Base-by-base conservation (phyloP, 371 early-diverging fungal species). In the Mucor piriformis region DNA sequence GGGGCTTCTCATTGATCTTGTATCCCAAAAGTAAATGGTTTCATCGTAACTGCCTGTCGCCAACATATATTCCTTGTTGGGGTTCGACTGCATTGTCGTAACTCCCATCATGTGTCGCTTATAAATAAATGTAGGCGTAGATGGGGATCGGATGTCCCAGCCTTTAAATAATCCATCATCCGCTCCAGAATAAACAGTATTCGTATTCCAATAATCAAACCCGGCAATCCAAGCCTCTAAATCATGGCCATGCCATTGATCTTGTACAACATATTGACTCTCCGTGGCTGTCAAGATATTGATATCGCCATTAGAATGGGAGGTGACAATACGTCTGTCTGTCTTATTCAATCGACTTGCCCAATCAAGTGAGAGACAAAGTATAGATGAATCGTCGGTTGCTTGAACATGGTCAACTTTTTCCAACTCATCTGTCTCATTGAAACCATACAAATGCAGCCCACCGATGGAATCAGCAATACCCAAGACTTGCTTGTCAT, bases 311-410 rank as follows among this genome's bases (percentile, higher is more conserved):
- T 85, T 86, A 23, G 88, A 90, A 62, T 88, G 81, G 7, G 90
- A 87, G 3, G 86, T 81, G 13, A 83, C 83, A 7, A 92, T 62
- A 2, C 69, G 63, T 1, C 18, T 20, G 25, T 57, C 68, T 6
- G 50, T 33, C 8, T 32, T 42, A n/a, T 74, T 49, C 2, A 85
- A 64, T 6, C 91, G 88, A 37, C 86, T 88, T 0, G 92, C 85
- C 95, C 95, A 95, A 63, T 97, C 97, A n/a, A 95, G 59, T 0
- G 97, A 95, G 18, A 95, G 81, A 48, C 89, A 92, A 33, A 96
- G 77, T 3, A 81, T 72, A 20, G 71, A 75, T 1, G 80, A 64
- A 24, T 82, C 77, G 18, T 72, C 69, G 5, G 71, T 70, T n/a
- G 72, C 71, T 59, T 74, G 74, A 20, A 67, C 13, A 50, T 69